phyloP scores from a whole-genome alignment of 1,284 basidiomycete genomes.

The Somion occarium region DNA sequence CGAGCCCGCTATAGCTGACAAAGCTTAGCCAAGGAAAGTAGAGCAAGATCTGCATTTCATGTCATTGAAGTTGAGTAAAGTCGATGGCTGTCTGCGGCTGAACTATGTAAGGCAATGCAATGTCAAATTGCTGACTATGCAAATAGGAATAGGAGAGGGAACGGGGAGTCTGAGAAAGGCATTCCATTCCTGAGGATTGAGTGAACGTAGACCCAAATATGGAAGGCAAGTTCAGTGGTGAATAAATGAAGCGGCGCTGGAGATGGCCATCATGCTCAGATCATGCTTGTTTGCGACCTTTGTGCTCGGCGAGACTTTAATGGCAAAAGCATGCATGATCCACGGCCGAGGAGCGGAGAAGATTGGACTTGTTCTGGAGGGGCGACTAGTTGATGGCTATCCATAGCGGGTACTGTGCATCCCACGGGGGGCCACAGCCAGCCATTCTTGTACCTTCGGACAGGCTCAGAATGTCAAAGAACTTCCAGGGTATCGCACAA shows the following conservation, averaged over 20 bases:
- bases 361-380: not conserved
- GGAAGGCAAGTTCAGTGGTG: not conserved
- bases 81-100: no score
- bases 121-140: no score
- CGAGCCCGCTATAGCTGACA: no score
- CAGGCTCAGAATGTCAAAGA: no score
- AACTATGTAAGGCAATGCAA: no score
- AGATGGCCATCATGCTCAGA: no score
- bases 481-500: not conserved
- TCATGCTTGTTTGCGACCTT: no score
- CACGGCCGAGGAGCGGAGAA: not conserved
- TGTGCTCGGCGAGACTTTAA: no score
- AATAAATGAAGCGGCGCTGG: not conserved
- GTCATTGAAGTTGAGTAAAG: no score
- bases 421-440: not conserved
- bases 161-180: not conserved
- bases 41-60: no score
- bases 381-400: not conserved
- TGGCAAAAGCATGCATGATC: not conserved
- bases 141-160: not conserved
- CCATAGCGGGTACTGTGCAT: not conserved
- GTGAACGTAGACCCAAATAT: not conserved
- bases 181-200: not conserved
- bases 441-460: no score
- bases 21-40: no score